Conservation (phyloP, 2,329 filamentous ascomycete species). For the Berkeleyomyces rouxiae region DNA sequence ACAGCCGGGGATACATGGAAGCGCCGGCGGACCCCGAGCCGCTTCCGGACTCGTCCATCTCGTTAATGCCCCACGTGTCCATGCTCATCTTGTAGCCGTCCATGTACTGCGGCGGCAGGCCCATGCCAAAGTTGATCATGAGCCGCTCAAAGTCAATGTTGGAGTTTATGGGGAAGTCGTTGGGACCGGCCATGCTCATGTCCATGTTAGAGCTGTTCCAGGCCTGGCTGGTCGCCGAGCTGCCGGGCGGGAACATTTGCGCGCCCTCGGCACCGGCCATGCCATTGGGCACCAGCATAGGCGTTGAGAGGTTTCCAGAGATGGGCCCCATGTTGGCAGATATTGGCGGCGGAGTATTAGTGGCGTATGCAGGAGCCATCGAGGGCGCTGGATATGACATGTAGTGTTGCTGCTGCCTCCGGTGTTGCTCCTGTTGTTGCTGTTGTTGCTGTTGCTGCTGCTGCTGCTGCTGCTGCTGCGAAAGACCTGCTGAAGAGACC, state of each 20-base stretch:
- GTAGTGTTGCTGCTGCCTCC: background rate
- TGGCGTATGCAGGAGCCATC: background rate
- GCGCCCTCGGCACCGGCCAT: background rate
- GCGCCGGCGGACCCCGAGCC: background rate
- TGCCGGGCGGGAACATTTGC: background rate
- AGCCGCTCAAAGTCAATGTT: conserved; percentile 14
- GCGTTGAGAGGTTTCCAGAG: background rate
- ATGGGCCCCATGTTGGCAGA: background rate
- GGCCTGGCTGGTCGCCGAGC: background rate
- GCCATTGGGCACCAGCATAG: background rate
- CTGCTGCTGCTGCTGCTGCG: background rate
- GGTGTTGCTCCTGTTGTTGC: background rate
- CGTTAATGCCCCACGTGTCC: background rate
- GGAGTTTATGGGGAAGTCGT: background rate
- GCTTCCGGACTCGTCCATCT: background rate
- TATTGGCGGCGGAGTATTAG: background rate
- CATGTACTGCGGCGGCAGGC: conserved; percentile 10
- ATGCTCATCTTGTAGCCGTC: conserved; percentile 10
- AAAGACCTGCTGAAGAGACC: background rate
- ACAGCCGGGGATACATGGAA: background rate
- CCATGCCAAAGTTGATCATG: conserved; percentile 13
- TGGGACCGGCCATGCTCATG: background rate
- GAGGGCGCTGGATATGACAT: background rate
- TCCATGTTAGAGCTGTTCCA: background rate
- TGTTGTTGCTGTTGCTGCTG: background rate